These are phyloP conservation scores for Lachnum nothofagi DNA, from an alignment of 2,329 filamentous ascomycete species.

Conservation along the genomic window DNA sequence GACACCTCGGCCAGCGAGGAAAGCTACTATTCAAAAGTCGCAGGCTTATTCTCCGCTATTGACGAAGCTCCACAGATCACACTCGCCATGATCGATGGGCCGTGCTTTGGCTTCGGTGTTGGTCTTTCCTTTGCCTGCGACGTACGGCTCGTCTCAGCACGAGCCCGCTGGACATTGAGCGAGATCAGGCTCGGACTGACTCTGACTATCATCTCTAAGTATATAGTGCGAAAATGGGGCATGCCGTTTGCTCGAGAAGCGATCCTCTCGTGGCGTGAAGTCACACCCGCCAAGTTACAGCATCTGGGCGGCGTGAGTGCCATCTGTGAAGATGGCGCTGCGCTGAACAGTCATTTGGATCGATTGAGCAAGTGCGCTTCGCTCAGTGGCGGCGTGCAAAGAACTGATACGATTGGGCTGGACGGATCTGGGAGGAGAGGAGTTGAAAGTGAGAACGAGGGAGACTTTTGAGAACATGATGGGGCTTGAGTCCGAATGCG, in stretches of 20 bases:
- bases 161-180: slow-evolving; percentile 33
- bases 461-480: too few species aligned
- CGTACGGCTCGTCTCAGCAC: slow-evolving; percentile 28
- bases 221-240: slow-evolving; percentile 38
- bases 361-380: too few species aligned
- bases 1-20: not conserved
- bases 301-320: too few species aligned
- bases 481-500: too few species aligned
- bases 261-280: slow-evolving; percentile 35
- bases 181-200: slow-evolving; percentile 39
- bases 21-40: slow-evolving; percentile 23
- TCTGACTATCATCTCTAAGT: slow-evolving; percentile 38
- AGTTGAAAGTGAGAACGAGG: too few species aligned
- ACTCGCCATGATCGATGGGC: slow-evolving; percentile 39
- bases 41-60: slow-evolving; percentile 35
- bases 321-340: too few species aligned
- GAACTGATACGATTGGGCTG: too few species aligned
- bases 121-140: slow-evolving; percentile 42
- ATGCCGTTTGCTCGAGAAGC: slow-evolving; percentile 35
- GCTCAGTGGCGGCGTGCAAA: too few species aligned
- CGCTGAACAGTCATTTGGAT: too few species aligned
- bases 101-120: slow-evolving; percentile 41
- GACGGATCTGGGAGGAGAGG: too few species aligned
- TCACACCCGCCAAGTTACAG: too few species aligned
- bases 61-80: slow-evolving; percentile 38